phyloP scores from a whole-genome alignment of 176 grass and related monocot species.

The Zea luxurians region DNA sequence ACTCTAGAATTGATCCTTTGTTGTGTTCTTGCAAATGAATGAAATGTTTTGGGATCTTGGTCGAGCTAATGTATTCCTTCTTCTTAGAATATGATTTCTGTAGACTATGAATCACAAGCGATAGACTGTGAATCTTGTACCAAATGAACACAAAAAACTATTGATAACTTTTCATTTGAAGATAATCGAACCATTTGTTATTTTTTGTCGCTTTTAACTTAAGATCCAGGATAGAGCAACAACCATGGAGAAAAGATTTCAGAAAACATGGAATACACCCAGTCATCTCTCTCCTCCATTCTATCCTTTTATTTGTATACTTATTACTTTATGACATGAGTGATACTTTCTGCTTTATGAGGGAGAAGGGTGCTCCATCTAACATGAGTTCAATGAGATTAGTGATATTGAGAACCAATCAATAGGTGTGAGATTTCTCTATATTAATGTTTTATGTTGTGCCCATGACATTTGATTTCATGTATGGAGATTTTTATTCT shows the following conservation, averaged over 20 bases:
- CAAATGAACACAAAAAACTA: constrained; percentile 57
- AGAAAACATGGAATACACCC: constrained; percentile 62
- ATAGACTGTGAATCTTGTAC: constrained; percentile 61
- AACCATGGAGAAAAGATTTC: constrained; percentile 51
- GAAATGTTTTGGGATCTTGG: background rate
- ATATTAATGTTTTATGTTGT: background rate
- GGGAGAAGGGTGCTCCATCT: constrained; percentile 51
- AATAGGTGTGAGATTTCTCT: constrained; percentile 42
- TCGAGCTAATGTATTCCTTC: too few relatives aligned
- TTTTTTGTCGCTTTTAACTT: background rate
- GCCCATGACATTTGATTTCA: background rate
- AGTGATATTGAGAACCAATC: constrained; percentile 53
- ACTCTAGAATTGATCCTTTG: constrained; percentile 3
- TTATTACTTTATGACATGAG: background rate
- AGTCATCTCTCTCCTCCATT: constrained; percentile 16
- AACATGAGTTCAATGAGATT: constrained; percentile 48
- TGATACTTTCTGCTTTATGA: constrained; percentile 11
- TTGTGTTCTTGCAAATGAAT: background rate
- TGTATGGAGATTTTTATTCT: background rate
- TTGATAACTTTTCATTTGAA: constrained; percentile 40
- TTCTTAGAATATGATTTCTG: constrained; percentile 19
- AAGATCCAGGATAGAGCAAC: constrained; percentile 50
- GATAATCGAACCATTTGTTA: background rate
- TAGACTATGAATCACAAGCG: constrained; percentile 55
- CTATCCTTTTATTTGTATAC: background rate